Conservation (phyloP, 1,284 basidiomycete genomes). For the Leccinum huronense region DNA sequence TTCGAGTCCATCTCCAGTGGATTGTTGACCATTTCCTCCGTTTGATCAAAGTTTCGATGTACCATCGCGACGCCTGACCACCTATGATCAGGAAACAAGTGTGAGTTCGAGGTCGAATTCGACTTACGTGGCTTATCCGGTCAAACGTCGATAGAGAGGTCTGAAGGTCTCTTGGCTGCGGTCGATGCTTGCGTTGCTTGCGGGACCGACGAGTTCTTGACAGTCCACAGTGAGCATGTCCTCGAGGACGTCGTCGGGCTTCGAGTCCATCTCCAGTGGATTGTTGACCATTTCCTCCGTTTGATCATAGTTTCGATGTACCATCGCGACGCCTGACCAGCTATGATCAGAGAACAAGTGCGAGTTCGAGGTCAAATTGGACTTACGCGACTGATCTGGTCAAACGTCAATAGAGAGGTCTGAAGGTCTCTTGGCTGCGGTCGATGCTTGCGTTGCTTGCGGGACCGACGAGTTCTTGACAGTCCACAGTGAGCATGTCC, state of each 20-base stretch:
- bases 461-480: no score
- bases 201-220: slow-evolving; percentile 71
- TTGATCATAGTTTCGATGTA: slow-evolving; percentile 93
- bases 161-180: slow-evolving; percentile 51
- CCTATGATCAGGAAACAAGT: not conserved
- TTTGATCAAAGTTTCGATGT: slow-evolving; percentile 93
- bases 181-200: no score
- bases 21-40: slow-evolving; percentile 93
- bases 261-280: slow-evolving; percentile 84
- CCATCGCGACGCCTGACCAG: slow-evolving; percentile 76
- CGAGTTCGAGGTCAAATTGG: slow-evolving; percentile 14
- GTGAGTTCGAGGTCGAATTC: slow-evolving; percentile 14
- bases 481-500: no score
- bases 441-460: no score
- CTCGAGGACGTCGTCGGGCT: slow-evolving; percentile 72
- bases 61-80: slow-evolving; percentile 81
- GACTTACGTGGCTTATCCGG: slow-evolving; percentile 83
- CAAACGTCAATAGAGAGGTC: slow-evolving; percentile 76
- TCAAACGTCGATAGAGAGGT: slow-evolving; percentile 80
- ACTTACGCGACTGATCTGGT: slow-evolving; percentile 86
- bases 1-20: slow-evolving; percentile 86
- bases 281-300: slow-evolving; percentile 96
- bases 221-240: slow-evolving; percentile 77
- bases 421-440: slow-evolving; percentile 50
- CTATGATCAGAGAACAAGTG: not conserved